Base-by-base conservation (phyloP, 2,329 filamentous ascomycete genomes). In the Ascochyta clinopodiicola region DNA sequence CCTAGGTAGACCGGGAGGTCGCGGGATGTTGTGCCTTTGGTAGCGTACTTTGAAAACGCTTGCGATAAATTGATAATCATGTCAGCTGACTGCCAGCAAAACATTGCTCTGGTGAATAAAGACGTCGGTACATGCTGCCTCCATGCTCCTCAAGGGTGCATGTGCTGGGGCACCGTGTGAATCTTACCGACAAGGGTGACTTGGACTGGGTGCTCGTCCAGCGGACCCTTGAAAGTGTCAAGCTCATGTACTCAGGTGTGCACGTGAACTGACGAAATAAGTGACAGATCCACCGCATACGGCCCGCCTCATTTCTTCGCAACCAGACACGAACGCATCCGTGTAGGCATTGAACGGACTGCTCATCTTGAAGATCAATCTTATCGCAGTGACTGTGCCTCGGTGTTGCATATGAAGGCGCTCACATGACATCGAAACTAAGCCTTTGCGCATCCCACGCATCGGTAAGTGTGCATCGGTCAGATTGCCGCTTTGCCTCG, bases 401-500 rank as follows among this genome's bases (percentile, higher is more conserved):
- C 34, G 27, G 19, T 32, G 10, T 35, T 44, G 48, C 49, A 46
- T 53, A 29, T 48, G 31, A 22, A 40, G 27, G 10, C 38, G 37
- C 42, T 52, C 58, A 60, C 56, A 50, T 60, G 60, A 61, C 51
- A 39, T 47, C 35, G 21, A 19, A 24, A 31, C 46, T 44, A 40
- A 37, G 36, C 21, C 29, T 47, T 52, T 25, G 24, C 36, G 39
- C 21, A 43, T 42, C 56, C 61, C 46, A 46, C 45, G 51, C 51
- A 59, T 63, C 64, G 63, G 60, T 52, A 60, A 42, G 46, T 34
- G 21, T 61, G 49, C 58, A 54, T 60, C 58, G 55, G 60, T 42
- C 57, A 34, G 22, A 47, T 39, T 49, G 43, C 61, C 60, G 44
- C 37, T 51, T 57, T 62, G 37, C 34, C 38, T 39, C 42, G 54